A percentile compares a stretch with the other conserved stretches of the same genome.
Conservation (phyloP, 257 asterid species). For the Nemophila menziesii region DNA sequence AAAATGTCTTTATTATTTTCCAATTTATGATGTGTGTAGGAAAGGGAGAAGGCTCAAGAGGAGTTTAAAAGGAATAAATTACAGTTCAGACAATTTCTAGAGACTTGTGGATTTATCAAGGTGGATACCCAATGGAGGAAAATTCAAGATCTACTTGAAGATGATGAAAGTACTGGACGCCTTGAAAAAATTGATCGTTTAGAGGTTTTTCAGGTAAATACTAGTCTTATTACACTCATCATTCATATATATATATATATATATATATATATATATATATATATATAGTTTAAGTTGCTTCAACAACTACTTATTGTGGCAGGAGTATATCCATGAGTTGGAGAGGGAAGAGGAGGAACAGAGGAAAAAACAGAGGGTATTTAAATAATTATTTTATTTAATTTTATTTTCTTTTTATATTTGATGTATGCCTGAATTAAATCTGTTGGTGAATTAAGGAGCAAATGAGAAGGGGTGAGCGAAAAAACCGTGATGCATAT, state of each 20-base stretch:
- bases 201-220: constrained; percentile 75
- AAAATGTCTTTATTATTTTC: too few species aligned
- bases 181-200: constrained; percentile 86
- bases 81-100: constrained; percentile 77
- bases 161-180: constrained; percentile 85
- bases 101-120: constrained; percentile 77
- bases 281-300: constrained; percentile 3
- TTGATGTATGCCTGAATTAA: background rate
- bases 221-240: background rate
- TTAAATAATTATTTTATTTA: constrained; percentile 3
- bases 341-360: constrained; percentile 94
- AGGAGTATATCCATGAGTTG: constrained; percentile 92
- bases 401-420: constrained; percentile 9
- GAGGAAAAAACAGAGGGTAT: constrained; percentile 76
- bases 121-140: constrained; percentile 97
- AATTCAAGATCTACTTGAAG: constrained; percentile 92
- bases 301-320: constrained; percentile 13
- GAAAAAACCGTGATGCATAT: constrained; percentile 87
- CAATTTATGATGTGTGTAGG: constrained; percentile 44
- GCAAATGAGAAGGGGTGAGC: constrained; percentile 75
- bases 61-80: constrained; percentile 57
- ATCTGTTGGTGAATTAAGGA: constrained; percentile 27
- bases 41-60: constrained; percentile 86
- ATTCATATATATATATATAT: constrained; percentile 1
- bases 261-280: background rate